Conservation (phyloP, 2,329 filamentous ascomycete genomes). For the Whalleya microplaca region DNA sequence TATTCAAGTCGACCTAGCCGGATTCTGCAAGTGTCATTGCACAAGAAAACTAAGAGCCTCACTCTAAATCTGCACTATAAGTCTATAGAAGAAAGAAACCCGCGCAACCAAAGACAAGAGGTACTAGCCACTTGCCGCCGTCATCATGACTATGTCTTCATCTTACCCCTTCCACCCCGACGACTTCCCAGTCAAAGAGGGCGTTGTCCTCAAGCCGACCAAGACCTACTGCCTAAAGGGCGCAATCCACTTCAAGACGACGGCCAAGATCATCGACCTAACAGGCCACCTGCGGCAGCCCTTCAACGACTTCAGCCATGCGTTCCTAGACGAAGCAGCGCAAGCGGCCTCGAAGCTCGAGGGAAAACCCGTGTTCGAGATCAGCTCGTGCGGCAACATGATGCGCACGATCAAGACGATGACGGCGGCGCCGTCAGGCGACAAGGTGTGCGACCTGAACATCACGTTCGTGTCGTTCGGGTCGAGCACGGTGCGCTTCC, state of each 20-base stretch:
- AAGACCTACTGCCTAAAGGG: constrained; percentile 36
- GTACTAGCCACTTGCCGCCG: not conserved
- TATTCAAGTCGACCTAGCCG: too few relatives aligned
- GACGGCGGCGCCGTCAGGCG: constrained; percentile 27
- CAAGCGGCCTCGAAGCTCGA: constrained; percentile 25
- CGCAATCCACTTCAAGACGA: constrained; percentile 40
- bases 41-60: not conserved
- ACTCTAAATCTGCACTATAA: not conserved
- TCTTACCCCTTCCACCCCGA: constrained; percentile 39
- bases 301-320: constrained; percentile 36
- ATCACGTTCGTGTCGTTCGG: constrained; percentile 42
- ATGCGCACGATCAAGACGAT: constrained; percentile 42
- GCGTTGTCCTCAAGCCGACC: constrained; percentile 30
- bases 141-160: too few relatives aligned
- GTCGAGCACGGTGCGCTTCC: constrained; percentile 35
- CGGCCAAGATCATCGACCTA: constrained; percentile 36
- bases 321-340: constrained; percentile 34
- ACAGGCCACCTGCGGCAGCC: constrained; percentile 28
- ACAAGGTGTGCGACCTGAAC: constrained; percentile 38
- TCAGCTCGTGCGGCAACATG: constrained; percentile 40
- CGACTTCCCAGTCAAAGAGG: constrained; percentile 39
- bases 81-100: not conserved
- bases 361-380: constrained; percentile 29
- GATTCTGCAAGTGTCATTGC: too few relatives aligned
- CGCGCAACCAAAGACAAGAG: not conserved